Evolutionary conservation across 106 monocot species (phyloP).

Genomic region (Chionographis japonica): DNA sequence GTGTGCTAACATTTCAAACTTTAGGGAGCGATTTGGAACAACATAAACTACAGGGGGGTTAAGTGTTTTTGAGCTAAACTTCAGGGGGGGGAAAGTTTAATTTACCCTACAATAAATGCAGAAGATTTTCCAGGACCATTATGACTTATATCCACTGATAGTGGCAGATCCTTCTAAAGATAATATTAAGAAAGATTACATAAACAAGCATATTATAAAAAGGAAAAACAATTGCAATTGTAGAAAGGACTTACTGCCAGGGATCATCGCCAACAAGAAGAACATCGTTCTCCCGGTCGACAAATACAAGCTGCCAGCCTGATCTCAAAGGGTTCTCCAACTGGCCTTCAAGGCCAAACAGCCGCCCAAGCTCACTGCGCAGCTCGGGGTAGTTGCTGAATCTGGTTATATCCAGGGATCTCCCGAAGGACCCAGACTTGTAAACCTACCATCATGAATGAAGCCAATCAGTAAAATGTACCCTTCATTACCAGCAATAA

Average conservation of each 20-base stretch:
- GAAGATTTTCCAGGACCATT: too few relatives aligned
- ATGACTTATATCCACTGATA: too few relatives aligned
- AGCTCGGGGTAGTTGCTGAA: slow-evolving; percentile 81
- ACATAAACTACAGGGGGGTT: too few relatives aligned
- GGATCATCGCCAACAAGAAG: slow-evolving; percentile 83
- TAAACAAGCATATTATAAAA: neutral
- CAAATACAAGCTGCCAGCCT: slow-evolving; percentile 99
- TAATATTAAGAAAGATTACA: too few relatives aligned
- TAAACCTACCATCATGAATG: slow-evolving; percentile 32
- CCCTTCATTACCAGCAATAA: too few relatives aligned
- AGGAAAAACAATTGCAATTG: too few relatives aligned
- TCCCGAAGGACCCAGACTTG: slow-evolving; percentile 73
- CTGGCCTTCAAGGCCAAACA: slow-evolving; percentile 77
- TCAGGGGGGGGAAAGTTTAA: too few relatives aligned
- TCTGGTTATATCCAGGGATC: slow-evolving; percentile 77
- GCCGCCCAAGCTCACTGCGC: slow-evolving; percentile 60
- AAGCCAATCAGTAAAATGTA: neutral
- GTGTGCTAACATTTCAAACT: too few relatives aligned
- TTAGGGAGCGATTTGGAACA: too few relatives aligned
- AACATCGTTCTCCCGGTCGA: slow-evolving; percentile 82
- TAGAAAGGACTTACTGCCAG: slow-evolving; percentile 60
- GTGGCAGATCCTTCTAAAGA: too few relatives aligned
- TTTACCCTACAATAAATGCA: too few relatives aligned
- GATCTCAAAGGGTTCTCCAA: slow-evolving; percentile 87
- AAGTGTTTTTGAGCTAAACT: too few relatives aligned